Conservation (phyloP, 2,329 filamentous ascomycete species). For the Botrytis fragariae region DNA sequence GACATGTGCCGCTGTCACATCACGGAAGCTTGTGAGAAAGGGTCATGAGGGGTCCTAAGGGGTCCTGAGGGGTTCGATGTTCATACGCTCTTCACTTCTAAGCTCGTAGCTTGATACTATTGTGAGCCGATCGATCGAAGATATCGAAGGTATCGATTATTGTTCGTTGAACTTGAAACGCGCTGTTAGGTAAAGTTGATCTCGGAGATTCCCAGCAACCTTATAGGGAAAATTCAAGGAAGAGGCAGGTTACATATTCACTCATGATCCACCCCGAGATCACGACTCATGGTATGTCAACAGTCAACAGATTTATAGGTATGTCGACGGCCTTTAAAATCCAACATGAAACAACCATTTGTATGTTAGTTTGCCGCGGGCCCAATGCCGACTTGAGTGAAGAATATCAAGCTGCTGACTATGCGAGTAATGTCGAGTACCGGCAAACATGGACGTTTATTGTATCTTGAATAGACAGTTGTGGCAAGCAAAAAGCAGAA, state of each 20-base stretch:
- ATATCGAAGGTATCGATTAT: not conserved
- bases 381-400: not conserved
- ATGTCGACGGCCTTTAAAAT: not conserved
- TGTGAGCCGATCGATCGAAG: not conserved
- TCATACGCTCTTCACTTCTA: not conserved
- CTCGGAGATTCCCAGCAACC: conserved; percentile 5
- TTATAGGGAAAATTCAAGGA: not conserved
- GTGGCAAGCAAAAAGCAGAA: not conserved
- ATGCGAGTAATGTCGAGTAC: not conserved
- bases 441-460: not conserved
- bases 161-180: not conserved
- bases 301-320: not conserved
- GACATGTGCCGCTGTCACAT: not conserved
- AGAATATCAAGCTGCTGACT: not conserved
- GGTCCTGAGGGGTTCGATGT: not conserved
- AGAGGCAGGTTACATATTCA: not conserved
- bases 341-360: not conserved
- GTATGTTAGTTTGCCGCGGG: not conserved
- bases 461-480: not conserved
- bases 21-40: not conserved
- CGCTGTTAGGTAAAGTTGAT: not conserved
- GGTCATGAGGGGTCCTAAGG: not conserved
- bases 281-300: not conserved
- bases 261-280: not conserved
- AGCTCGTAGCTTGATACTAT: not conserved